Conservation (phyloP, 768 basidiomycete species). For the Lentinula sp. region DNA sequence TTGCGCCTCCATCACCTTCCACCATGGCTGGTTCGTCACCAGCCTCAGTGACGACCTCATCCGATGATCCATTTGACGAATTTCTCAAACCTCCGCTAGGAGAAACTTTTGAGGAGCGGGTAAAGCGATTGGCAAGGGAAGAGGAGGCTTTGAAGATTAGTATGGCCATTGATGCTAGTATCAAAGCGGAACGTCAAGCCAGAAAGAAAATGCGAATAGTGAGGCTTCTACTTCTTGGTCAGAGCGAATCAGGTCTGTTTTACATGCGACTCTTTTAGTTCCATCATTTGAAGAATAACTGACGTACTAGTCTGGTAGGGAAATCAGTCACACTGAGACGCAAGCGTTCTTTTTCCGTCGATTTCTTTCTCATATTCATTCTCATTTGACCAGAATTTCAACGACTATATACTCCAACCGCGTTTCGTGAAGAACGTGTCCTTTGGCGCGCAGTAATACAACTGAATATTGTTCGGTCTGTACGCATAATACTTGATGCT, state of each 20-base stretch:
- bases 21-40: conserved; percentile 5
- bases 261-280: neutral
- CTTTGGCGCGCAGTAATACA: conserved; percentile 85
- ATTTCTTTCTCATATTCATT: conserved; percentile 1
- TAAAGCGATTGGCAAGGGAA: conserved; percentile 49
- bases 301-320: conserved; percentile 30
- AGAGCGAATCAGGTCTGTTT: conserved; percentile 67
- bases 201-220: conserved; percentile 66
- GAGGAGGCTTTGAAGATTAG: conserved; percentile 62
- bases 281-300: neutral
- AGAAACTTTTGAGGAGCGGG: conserved; percentile 57
- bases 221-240: conserved; percentile 68
- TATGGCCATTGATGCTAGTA: conserved; percentile 66
- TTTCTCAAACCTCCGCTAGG: conserved; percentile 59
- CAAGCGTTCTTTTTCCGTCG: conserved; percentile 32
- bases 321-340: conserved; percentile 80
- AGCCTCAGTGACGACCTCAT: neutral
- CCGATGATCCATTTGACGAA: conserved; percentile 61
- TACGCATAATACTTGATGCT: conserved; percentile 67
- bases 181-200: conserved; percentile 59
- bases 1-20: neutral
- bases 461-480: conserved; percentile 73
- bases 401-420: conserved; percentile 64
- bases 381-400: conserved; percentile 55
- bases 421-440: conserved; percentile 69